Percentiles rank a stretch among this genome's conserved stretches.
phyloP scores from a whole-genome alignment of 768 basidiomycete species.

The Daedalea quercina region DNA sequence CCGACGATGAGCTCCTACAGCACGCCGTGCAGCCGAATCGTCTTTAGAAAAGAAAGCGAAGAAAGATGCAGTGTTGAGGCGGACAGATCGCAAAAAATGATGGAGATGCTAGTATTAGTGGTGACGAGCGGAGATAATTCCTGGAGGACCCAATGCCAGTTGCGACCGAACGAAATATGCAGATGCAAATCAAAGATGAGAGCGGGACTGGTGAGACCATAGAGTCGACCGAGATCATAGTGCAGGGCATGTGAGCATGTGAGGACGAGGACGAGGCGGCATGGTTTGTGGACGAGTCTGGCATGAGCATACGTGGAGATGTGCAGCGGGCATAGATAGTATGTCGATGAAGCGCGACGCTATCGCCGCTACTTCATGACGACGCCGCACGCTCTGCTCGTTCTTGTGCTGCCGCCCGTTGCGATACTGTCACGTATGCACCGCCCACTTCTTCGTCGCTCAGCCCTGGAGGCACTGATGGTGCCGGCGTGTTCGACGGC shows the following conservation, averaged over 20 bases:
- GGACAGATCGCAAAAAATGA: conserved; percentile 7
- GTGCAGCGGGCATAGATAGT: conserved; percentile 12
- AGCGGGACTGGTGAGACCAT: conserved; percentile 5
- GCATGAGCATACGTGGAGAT: conserved; percentile 18
- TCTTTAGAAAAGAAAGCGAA: neutral
- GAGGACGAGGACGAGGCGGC: neutral
- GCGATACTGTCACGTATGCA: conserved; percentile 82
- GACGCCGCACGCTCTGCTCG: conserved; percentile 27
- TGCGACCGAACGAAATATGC: conserved; percentile 6
- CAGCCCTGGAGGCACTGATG: conserved; percentile 67
- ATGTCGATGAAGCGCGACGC: neutral
- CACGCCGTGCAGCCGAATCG: conserved; percentile 3
- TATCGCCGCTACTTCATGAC: neutral
- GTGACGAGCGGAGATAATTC: neutral
- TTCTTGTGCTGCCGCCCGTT: conserved; percentile 63
- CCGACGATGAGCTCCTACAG: neutral
- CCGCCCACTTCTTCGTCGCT: conserved; percentile 69
- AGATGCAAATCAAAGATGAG: conserved; percentile 12
- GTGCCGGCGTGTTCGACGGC: conserved; percentile 23
- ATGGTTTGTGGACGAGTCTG: conserved; percentile 8
- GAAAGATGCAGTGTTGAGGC: conserved; percentile 11
- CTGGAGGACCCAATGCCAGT: neutral
- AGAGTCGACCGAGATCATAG: conserved; percentile 4
- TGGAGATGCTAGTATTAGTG: conserved; percentile 3
- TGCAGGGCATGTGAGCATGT: conserved; percentile 2